phyloP scores from a whole-genome alignment of 2,329 filamentous ascomycete genomes.

The Davidsoniella eucalypti region DNA sequence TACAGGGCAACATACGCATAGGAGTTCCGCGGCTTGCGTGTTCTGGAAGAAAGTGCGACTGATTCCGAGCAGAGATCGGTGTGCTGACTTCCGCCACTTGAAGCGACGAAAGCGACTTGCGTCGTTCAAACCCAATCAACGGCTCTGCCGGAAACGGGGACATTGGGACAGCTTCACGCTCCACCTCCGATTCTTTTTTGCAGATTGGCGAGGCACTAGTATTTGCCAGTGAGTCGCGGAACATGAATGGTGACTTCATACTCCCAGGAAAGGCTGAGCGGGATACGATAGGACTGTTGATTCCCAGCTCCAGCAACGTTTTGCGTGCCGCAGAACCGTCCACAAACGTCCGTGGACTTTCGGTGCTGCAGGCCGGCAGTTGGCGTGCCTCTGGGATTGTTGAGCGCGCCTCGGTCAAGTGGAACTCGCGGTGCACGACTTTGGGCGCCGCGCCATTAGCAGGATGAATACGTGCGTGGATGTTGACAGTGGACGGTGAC shows the following conservation, averaged over 20 bases:
- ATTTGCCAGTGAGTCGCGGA: background rate
- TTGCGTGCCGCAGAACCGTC: slow-evolving; percentile 1
- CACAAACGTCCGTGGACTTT: background rate
- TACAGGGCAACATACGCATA: slow-evolving; percentile 27
- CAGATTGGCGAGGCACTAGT: background rate
- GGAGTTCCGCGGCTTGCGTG: slow-evolving; percentile 23
- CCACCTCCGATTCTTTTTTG: no score
- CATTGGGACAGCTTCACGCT: background rate
- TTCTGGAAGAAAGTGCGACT: background rate
- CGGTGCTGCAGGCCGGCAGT: slow-evolving; percentile 1
- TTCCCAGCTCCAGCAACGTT: slow-evolving; percentile 6
- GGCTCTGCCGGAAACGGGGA: slow-evolving; percentile 6
- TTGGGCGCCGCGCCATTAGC: slow-evolving; percentile 26
- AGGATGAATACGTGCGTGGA: slow-evolving; percentile 30
- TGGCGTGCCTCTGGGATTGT: slow-evolving; percentile 23
- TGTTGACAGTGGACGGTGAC: slow-evolving; percentile 2
- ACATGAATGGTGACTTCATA: slow-evolving; percentile 6
- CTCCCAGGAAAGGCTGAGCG: background rate
- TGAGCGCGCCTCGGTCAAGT: slow-evolving; percentile 30
- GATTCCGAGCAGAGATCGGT: background rate
- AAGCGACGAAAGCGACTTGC: slow-evolving; percentile 7
- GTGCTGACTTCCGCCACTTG: background rate
- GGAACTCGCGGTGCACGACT: slow-evolving; percentile 32
- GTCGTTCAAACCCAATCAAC: slow-evolving; percentile 10
- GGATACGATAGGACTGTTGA: slow-evolving; percentile 2